Evolutionary conservation across 257 asterid species (phyloP), one percentile per base, ranked within the genome.

Genomic region (Fraxinus americana): DNA sequence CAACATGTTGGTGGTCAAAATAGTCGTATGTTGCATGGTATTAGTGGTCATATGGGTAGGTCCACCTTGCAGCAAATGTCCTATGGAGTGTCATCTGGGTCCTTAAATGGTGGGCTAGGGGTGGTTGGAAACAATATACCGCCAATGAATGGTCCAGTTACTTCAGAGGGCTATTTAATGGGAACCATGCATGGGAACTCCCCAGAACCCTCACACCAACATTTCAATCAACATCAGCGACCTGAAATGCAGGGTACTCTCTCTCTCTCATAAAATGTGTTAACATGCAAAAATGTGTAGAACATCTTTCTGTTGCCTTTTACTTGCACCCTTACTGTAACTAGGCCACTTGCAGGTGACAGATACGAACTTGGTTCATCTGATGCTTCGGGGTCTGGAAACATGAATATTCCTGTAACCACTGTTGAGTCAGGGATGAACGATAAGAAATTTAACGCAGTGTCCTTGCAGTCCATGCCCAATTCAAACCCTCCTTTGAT

Each of bases 31-130:
- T 87, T 94, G 83, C 99, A 90, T 82, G 90, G 85, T 76, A 89
- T 90, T 80, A 96, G 97, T 71, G 92, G 94, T 81, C 94, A 88
- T 81, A 85, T 91, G 93, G 87, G 90, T 74, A 92, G 95, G 87
- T 83, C 99, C 87, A 87, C 91, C 25, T 78, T 92, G 90, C 96
- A 88, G 85, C 91, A 88, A 75, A 91, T 89, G 85, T 75, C 97
- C 13, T 86, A 88, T 85, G 95, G 92, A 54, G 83, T 88, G 80
- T 72, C 98, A 79, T 88, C 87, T 76, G 96, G 88, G 79, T 68
- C 93, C 81, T 83, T 86, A 70, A 89, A 83, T 77, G 93, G 87
- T 68, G 97, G 96, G 45, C 45, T 89, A 66, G 97, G 95, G 73
- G 87, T 88, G 88, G 79, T 81, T 80, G 85, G 91, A 77, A 88